These are phyloP conservation scores for Chloris gayana DNA, from an alignment of 176 grass and related monocot genomes.

Conservation along the genomic window DNA sequence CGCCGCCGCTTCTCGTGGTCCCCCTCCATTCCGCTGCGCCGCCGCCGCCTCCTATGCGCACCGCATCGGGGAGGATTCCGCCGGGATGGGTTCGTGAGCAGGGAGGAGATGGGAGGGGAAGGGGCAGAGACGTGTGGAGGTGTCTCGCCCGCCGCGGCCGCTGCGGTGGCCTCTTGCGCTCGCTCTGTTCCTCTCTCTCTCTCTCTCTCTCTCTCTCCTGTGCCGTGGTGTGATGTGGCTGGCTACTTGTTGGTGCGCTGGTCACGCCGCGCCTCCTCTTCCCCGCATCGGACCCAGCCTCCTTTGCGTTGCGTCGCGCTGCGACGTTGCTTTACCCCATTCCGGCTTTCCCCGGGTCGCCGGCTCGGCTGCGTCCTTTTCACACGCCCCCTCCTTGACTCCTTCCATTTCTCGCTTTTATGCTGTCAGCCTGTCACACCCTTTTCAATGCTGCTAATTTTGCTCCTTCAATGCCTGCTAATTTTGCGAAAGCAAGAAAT, in stretches of 20 bases:
- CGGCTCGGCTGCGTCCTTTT: constrained; percentile 23
- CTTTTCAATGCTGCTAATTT: neutral
- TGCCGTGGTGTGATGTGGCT: neutral
- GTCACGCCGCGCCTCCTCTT: constrained; percentile 11
- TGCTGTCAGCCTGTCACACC: neutral
- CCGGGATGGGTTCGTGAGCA: neutral
- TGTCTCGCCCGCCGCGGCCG: constrained; percentile 36
- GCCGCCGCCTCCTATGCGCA: neutral
- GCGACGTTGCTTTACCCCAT: constrained; percentile 35
- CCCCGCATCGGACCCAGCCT: neutral
- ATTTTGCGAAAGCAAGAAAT: neutral
- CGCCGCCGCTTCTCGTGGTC: neutral
- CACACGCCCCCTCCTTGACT: neutral
- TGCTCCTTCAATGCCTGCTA: neutral
- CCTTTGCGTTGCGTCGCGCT: neutral
- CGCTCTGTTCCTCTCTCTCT: neutral
- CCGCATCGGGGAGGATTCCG: constrained; percentile 42
- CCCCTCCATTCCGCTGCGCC: neutral
- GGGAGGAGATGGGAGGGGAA: neutral
- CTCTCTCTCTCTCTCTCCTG: neutral
- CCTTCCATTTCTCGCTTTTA: neutral
- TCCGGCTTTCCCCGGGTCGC: constrained; percentile 8
- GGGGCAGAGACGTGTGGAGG: constrained; percentile 46
- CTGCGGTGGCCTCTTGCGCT: constrained; percentile 31
- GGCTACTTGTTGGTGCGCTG: constrained; percentile 31